These are phyloP conservation scores for Colletotrichum caudatum DNA, from an alignment of 2,329 filamentous ascomycete species.

Conservation along the genomic window DNA sequence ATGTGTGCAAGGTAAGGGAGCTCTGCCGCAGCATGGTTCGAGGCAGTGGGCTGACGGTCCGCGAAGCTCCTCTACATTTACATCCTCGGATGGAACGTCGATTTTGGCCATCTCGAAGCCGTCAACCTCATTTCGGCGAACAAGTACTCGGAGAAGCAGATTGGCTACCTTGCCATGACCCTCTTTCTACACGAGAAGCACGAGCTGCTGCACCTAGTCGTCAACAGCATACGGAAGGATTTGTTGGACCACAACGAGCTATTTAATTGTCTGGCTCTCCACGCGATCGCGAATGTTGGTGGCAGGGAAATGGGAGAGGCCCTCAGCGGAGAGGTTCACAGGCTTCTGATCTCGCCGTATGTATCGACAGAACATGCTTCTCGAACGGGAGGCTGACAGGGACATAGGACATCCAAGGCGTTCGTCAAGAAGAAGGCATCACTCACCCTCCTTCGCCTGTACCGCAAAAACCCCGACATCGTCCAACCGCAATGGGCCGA, in stretches of 20 bases:
- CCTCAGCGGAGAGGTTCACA: slow-evolving; percentile 89
- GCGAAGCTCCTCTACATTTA: slow-evolving; percentile 91
- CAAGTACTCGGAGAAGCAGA: slow-evolving; percentile 99
- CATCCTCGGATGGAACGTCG: slow-evolving; percentile 98
- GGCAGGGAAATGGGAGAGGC: slow-evolving; percentile 98
- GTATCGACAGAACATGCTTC: slow-evolving; percentile 50
- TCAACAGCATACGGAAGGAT: slow-evolving; percentile 98
- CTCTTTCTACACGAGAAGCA: slow-evolving; percentile 97
- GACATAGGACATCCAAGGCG: slow-evolving; percentile 77
- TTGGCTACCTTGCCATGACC: slow-evolving; percentile 97
- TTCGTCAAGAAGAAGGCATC: slow-evolving; percentile 99
- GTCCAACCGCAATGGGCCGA: slow-evolving; percentile 98
- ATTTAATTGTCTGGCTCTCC: slow-evolving; percentile 95
- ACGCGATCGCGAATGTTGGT: slow-evolving; percentile 98
- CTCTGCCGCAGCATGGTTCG: slow-evolving; percentile 17
- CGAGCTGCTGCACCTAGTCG: slow-evolving; percentile 93
- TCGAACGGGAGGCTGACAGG: not conserved
- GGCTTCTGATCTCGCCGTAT: slow-evolving; percentile 93
- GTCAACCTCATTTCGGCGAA: slow-evolving; percentile 96
- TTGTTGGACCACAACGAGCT: slow-evolving; percentile 94
- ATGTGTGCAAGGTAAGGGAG: slow-evolving; percentile 87
- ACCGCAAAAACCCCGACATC: slow-evolving; percentile 93
- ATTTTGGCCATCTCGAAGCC: slow-evolving; percentile 97
- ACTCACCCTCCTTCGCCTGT: slow-evolving; percentile 89
- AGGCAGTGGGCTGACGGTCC: slow-evolving; percentile 44